Evolutionary conservation across 2,329 filamentous ascomycete species (phyloP), one percentile per base, ranked within the genome.

Genomic region (Exophiala sp.): DNA sequence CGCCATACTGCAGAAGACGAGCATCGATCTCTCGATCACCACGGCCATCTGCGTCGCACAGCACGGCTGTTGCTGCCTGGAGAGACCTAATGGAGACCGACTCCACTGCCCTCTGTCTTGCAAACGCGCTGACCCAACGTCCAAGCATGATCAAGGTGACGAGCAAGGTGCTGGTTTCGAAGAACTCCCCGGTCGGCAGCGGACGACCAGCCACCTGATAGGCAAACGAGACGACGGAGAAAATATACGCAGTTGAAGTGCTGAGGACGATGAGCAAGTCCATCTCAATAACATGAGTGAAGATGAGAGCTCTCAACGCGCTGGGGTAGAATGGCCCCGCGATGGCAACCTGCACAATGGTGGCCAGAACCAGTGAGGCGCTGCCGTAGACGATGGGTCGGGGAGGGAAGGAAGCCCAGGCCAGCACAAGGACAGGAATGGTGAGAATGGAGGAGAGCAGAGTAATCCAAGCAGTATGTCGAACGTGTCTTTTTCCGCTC

Each of bases 1-100:
- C 87, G 0, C 82, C 83, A 52, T 83, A 83, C 58, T 91, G 84
- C 1, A 91, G 72, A 1, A 90, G 74, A 0, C 77, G 72, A 2
- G 74, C 69, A 59, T 90, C 86, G 21, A 90, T 81, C 27, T 81
- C 76, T 4, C 43, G 60, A 1, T 69, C 66, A 1, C 60, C 58
- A 2, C 57, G 58, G 1, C 58, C 66, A 4, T 66, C 57, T 4
- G 66, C 54, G 1, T 69, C 64, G 0, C 80, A 60, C 2, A 87
- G 60, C 1, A 79, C 60, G 1, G 83, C 82, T 1, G 72, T 79
- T 0, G 73, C 57, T 0, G 68, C 58, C 59, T 89, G 86, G 0
- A 89, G 63, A 22, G 74, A 74, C 1, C 68, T 63, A 14, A 79
- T 64, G 0, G 76, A 78, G 2, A 79, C 70, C 0, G 74, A 70